phyloP scores from a whole-genome alignment of 2,329 filamentous ascomycete species.

The Fusarium duplospermum region DNA sequence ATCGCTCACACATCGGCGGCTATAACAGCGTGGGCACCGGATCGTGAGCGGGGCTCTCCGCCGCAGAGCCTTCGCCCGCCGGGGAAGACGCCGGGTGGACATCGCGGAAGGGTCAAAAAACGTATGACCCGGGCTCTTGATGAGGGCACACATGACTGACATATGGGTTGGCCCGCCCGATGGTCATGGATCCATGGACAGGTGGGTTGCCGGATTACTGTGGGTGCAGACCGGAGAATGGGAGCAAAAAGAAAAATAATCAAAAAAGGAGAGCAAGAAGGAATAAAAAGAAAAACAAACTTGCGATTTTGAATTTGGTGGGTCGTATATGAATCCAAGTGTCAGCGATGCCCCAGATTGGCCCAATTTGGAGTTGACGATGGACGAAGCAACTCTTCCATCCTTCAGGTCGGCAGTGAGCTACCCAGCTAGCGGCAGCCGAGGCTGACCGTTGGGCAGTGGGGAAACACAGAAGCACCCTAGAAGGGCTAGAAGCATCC shows the following conservation, averaged over 20 bases:
- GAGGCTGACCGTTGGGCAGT: slow-evolving; percentile 19
- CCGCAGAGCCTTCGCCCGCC: slow-evolving; percentile 11
- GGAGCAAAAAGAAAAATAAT: background rate
- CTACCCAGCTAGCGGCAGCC: background rate
- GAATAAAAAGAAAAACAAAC: slow-evolving; percentile 11
- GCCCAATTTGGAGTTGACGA: slow-evolving; percentile 22
- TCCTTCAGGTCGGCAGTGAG: background rate
- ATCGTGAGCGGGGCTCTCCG: slow-evolving; percentile 18
- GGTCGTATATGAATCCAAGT: slow-evolving; percentile 18
- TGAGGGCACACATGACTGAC: slow-evolving; percentile 28
- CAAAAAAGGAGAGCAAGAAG: background rate
- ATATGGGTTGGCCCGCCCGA: slow-evolving; percentile 18
- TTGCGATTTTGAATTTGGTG: slow-evolving; percentile 12
- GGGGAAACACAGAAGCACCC: slow-evolving; percentile 13
- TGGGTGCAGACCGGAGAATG: slow-evolving; percentile 9
- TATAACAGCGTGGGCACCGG: slow-evolving; percentile 9
- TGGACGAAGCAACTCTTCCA: slow-evolving; percentile 13
- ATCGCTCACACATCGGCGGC: slow-evolving; percentile 22
- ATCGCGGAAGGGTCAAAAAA: slow-evolving; percentile 27
- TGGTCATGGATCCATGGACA: slow-evolving; percentile 5
- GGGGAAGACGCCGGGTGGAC: slow-evolving; percentile 24
- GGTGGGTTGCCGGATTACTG: slow-evolving; percentile 5
- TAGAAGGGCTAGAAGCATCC: slow-evolving; percentile 13
- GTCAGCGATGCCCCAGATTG: slow-evolving; percentile 25
- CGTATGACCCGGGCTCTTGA: slow-evolving; percentile 37